These are phyloP conservation scores for Heterobasidion annosum DNA, from an alignment of 1,284 basidiomycete genomes.

Conservation along the genomic window DNA sequence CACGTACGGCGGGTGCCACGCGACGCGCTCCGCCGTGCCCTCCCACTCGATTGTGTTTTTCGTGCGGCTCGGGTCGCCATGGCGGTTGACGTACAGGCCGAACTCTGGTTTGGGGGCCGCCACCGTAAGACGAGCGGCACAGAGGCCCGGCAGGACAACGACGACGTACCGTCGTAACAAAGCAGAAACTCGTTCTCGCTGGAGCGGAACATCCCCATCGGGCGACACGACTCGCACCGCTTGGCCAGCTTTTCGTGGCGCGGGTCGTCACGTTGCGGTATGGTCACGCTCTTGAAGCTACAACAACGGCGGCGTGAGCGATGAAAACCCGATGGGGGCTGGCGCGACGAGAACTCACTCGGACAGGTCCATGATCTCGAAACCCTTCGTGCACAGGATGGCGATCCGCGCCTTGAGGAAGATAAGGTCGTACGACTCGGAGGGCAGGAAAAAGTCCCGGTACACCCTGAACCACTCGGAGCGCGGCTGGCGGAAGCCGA, in stretches of 20 bases:
- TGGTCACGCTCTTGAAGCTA: constrained; percentile 79
- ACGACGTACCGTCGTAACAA: constrained; percentile 75
- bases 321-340: not conserved
- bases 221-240: constrained; percentile 74
- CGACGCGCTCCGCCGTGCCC: constrained; percentile 80
- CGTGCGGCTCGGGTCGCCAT: constrained; percentile 74
- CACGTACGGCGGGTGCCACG: constrained; percentile 84
- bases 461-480: constrained; percentile 92
- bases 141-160: not conserved
- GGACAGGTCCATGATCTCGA: constrained; percentile 92
- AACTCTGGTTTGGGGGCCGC: constrained; percentile 50
- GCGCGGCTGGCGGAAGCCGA: constrained; percentile 67
- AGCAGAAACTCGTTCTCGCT: constrained; percentile 87
- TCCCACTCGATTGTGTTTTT: constrained; percentile 90
- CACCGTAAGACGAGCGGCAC: constrained; percentile 6
- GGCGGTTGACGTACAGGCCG: constrained; percentile 83
- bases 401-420: constrained; percentile 90
- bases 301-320: constrained; percentile 5
- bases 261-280: constrained; percentile 74
- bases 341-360: constrained; percentile 45
- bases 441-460: constrained; percentile 86
- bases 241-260: constrained; percentile 66
- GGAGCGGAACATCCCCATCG: constrained; percentile 89
- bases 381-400: constrained; percentile 88
- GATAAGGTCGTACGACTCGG: constrained; percentile 81